Percentiles rank a stretch among this genome's conserved stretches.
phyloP scores from a whole-genome alignment of 2,329 filamentous ascomycete genomes.

The Alternaria triticina region DNA sequence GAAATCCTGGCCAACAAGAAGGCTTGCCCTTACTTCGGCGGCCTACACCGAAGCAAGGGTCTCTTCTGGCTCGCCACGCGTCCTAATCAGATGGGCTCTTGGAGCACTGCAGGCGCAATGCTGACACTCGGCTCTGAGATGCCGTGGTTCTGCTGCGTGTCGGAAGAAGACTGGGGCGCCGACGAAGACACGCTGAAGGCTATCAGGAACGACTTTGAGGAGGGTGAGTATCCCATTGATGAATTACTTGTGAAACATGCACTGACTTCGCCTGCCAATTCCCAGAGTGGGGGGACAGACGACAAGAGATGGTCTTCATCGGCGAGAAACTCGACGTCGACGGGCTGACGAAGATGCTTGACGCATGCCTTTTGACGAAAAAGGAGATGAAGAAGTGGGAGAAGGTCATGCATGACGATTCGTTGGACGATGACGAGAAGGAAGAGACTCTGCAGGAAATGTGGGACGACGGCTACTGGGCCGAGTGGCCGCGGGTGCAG shows the following conservation, averaged over 20 bases:
- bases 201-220: conserved; percentile 59
- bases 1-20: conserved; percentile 63
- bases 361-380: conserved; percentile 68
- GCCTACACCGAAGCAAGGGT: conserved; percentile 69
- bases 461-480: conserved; percentile 68
- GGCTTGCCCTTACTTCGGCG: conserved; percentile 58
- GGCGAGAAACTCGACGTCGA: conserved; percentile 66
- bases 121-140: conserved; percentile 65
- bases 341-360: conserved; percentile 61
- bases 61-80: conserved; percentile 66
- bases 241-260: background rate
- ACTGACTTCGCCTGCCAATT: background rate
- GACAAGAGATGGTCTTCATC: conserved; percentile 75
- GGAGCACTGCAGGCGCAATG: conserved; percentile 71
- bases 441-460: conserved; percentile 56
- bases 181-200: conserved; percentile 56
- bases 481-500: conserved; percentile 52
- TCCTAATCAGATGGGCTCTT: conserved; percentile 63
- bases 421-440: conserved; percentile 47
- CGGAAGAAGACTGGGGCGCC: conserved; percentile 59
- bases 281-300: conserved; percentile 67
- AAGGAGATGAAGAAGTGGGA: conserved; percentile 58
- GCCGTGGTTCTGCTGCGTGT: conserved; percentile 65
- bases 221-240: conserved; percentile 13
- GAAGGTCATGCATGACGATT: conserved; percentile 44